A percentile compares a stretch with the other conserved stretches of the same genome.
phyloP scores from a whole-genome alignment of 768 basidiomycete genomes.

The Tylopilus intermedius region DNA sequence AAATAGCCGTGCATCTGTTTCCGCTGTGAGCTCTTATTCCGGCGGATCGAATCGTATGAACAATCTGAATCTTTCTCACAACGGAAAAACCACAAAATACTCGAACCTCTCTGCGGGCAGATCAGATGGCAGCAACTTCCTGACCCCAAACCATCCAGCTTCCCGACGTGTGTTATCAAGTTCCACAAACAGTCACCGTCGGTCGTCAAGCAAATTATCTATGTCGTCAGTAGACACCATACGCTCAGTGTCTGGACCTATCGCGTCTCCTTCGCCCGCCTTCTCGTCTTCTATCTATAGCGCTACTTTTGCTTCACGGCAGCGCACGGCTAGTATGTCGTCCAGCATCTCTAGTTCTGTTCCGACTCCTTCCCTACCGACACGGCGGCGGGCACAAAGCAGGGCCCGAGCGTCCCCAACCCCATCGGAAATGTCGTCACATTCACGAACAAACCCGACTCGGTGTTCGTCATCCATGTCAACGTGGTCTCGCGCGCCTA shows the following conservation, averaged over 20 bases:
- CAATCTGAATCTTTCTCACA: slow-evolving; percentile 11
- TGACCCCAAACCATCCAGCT: slow-evolving; percentile 41
- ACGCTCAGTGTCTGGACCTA: slow-evolving; percentile 70
- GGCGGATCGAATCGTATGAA: slow-evolving; percentile 16
- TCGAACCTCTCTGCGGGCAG: slow-evolving; percentile 28
- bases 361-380: slow-evolving; percentile 28
- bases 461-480: slow-evolving; percentile 46
- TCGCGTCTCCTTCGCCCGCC: slow-evolving; percentile 34
- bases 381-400: slow-evolving; percentile 40
- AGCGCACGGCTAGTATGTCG: slow-evolving; percentile 65
- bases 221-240: slow-evolving; percentile 37
- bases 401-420: slow-evolving; percentile 54
- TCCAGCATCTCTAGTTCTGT: slow-evolving; percentile 38
- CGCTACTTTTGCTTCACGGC: slow-evolving; percentile 80
- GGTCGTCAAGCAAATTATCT: slow-evolving; percentile 59
- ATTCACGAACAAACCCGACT: slow-evolving; percentile 44
- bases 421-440: slow-evolving; percentile 53
- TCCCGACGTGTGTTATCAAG: slow-evolving; percentile 50
- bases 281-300: slow-evolving; percentile 39
- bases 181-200: slow-evolving; percentile 39
- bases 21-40: slow-evolving; percentile 29
- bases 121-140: slow-evolving; percentile 38
- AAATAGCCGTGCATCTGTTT: slow-evolving; percentile 52
- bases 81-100: slow-evolving; percentile 27
- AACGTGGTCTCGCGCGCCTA: slow-evolving; percentile 65